Evolutionary conservation across 2,329 filamentous ascomycete species (phyloP).

Genomic region (Furcasterigmium sp.): DNA sequence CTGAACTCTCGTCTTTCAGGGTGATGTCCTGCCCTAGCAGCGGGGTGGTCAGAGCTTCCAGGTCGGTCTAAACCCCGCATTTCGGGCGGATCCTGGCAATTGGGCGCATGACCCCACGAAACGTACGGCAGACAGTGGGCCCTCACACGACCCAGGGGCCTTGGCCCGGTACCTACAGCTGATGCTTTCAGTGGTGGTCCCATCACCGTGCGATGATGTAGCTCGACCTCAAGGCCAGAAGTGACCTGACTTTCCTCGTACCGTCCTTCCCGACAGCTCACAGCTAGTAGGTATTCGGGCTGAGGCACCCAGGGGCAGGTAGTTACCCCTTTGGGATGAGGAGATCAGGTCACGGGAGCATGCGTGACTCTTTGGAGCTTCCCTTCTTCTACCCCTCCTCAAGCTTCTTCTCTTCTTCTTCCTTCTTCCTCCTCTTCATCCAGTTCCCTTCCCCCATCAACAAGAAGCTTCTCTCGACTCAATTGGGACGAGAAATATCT

Average conservation of each 20-base stretch:
- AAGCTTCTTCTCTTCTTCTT: conserved; percentile 13
- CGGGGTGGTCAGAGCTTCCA: conserved; percentile 5
- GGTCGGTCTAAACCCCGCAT: conserved; percentile 18
- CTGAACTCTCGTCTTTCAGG: too few species aligned
- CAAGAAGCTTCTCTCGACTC: conserved; percentile 1
- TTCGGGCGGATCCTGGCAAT: conserved; percentile 11
- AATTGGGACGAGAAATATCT: conserved; percentile 4
- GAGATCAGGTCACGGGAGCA: conserved; percentile 4
- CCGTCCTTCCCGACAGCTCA: not conserved
- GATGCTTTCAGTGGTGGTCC: not conserved
- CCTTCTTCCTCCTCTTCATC: conserved; percentile 12
- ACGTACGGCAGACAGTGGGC: conserved; percentile 12
- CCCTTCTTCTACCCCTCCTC: conserved; percentile 15
- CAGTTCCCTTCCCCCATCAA: conserved; percentile 12
- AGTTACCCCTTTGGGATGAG: conserved; percentile 1
- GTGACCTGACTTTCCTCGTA: not conserved
- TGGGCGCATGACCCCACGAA: conserved; percentile 20
- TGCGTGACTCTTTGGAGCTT: conserved; percentile 9
- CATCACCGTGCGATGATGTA: not conserved
- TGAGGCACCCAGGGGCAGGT: not conserved
- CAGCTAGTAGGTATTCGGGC: not conserved
- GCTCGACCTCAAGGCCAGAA: too few species aligned
- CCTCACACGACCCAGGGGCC: conserved; percentile 5
- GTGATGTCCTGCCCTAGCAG: conserved; percentile 6
- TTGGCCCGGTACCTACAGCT: not conserved